Percentiles rank a stretch among this genome's conserved stretches.
These are phyloP conservation scores for Quercus aquifolioides DNA, from an alignment of 306 rosid species.

Conservation along the genomic window DNA sequence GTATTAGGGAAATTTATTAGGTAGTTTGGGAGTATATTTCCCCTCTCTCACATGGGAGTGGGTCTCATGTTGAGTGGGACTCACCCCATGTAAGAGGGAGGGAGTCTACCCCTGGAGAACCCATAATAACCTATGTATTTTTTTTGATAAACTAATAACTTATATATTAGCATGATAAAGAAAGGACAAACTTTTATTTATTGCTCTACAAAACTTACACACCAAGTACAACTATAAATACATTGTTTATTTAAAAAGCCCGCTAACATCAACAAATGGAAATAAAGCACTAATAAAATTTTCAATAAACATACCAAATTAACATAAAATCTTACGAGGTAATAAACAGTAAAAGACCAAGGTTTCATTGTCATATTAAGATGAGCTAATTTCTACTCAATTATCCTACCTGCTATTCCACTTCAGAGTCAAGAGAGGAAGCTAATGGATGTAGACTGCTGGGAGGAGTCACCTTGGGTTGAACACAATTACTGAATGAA, in stretches of 20 bases:
- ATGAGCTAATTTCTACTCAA: background rate
- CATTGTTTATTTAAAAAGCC: background rate
- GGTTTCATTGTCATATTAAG: background rate
- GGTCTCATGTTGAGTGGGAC: too few species aligned
- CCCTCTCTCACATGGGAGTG: too few species aligned
- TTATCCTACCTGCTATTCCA: background rate
- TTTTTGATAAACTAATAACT: too few species aligned
- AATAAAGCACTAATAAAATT: background rate
- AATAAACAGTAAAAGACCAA: background rate
- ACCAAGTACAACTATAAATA: background rate
- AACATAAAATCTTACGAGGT: background rate
- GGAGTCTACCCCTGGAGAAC: rapidly evolving
- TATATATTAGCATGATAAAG: too few species aligned
- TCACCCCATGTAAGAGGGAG: rapidly evolving
- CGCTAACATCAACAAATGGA: background rate
- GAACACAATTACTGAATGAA: background rate
- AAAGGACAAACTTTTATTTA: too few species aligned
- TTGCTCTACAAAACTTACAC: background rate
- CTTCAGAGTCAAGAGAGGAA: slow-evolving; percentile 19
- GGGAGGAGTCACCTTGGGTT: background rate
- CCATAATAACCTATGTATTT: too few species aligned
- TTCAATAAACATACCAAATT: background rate
- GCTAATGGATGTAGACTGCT: slow-evolving; percentile 17
- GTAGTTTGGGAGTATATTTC: too few species aligned
- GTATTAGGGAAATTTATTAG: too few species aligned